Conservation (phyloP, 2,329 filamentous ascomycete genomes). For the Trichoderma polysporum region DNA sequence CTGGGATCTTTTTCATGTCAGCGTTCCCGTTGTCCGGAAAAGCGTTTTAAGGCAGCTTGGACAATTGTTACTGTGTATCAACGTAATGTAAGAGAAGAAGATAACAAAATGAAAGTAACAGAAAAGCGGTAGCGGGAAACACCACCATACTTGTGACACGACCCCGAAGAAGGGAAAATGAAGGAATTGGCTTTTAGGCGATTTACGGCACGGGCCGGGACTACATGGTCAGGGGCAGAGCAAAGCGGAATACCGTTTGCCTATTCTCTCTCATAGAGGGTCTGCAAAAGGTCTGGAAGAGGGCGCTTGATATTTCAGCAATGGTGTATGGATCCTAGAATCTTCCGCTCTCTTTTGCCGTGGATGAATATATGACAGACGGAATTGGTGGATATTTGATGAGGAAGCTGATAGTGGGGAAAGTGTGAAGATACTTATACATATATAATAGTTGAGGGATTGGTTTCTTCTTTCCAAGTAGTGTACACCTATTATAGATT, state of each 20-base stretch:
- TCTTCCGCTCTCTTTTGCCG: no score
- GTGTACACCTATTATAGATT: no score
- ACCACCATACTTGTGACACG: background rate
- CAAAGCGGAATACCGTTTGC: background rate
- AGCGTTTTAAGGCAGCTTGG: background rate
- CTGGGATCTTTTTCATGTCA: background rate
- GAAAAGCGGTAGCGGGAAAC: background rate
- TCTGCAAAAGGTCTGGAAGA: background rate
- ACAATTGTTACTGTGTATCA: background rate
- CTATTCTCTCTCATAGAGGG: constrained; percentile 6
- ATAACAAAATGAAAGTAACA: no score
- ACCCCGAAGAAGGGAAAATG: background rate
- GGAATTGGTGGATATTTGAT: background rate
- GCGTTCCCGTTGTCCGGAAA: background rate
- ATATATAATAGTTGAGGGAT: no score
- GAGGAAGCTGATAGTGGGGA: no score
- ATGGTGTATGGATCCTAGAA: no score
- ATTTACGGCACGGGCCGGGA: constrained; percentile 7
- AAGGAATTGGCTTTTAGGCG: background rate
- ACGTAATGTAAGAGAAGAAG: background rate
- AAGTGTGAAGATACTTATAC: no score
- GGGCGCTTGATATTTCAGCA: constrained; percentile 5
- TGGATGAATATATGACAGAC: background rate
- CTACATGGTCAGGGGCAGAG: constrained; percentile 2
- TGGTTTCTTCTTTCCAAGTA: no score